Base-by-base conservation (phyloP, 495 filamentous ascomycete species). In the Tuber aestivum region DNA sequence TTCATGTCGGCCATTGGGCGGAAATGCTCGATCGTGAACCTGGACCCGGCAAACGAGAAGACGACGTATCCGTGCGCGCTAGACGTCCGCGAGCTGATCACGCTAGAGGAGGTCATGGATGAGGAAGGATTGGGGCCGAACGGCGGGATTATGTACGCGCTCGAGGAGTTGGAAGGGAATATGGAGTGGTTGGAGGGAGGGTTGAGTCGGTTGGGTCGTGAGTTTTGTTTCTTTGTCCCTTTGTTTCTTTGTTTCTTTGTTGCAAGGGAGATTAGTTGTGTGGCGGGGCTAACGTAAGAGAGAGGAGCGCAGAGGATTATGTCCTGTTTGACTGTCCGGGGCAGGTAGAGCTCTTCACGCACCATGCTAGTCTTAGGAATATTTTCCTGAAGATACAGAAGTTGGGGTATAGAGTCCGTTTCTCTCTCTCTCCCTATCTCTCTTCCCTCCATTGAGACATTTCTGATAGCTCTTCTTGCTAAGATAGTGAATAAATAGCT, bases 281-380 rank as follows among this genome's bases (percentile, higher is more conserved):
- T 32, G 2, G 2, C 48, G 45, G 23, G 18, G 65, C 71, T 80
- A 20, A 80, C 65, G 32, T 18, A 3, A 0, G 70, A 27, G 12
- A 61, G 27, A 18, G 14, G 18, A 45, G 75, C 41, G 72, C 73
- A 91, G 94, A 97, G 72, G 94, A 97, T 76, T 98, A 98, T 84
- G 86, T 99, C 70, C 84, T 99, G 6, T 97, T 99, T 72, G 95
- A 99, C 85, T 97, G 95, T 76, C 95, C 95, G 0, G 95, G 95
- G 1, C 95, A 99, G 82, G 95, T 97, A 18, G 95, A 99, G 85
- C 87, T 99, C 0, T 97, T 97, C 82, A 97, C 94, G 61, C 94
- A 97, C 83, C 95, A 99, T 84, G 87, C 89, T 27, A 95, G 93
- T 32, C 85, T 99, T 79, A 89, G 94, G 72, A 96, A 95, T 82